Evolutionary conservation across 495 filamentous ascomycete genomes (phyloP).

Genomic region (Penicillium manginii): DNA sequence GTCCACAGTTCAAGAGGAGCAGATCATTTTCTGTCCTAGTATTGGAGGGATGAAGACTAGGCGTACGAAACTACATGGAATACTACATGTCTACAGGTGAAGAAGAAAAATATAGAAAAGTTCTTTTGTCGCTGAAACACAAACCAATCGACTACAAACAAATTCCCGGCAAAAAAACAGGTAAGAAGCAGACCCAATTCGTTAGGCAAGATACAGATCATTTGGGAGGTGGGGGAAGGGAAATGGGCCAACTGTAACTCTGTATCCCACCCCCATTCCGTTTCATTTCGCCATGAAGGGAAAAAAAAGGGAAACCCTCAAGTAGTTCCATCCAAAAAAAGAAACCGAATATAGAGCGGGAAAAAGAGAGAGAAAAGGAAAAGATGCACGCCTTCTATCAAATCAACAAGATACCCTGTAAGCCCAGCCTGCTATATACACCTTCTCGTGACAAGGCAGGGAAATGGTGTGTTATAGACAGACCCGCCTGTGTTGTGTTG

Average conservation of each 20-base stretch:
- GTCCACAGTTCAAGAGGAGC: neutral
- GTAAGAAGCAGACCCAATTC: conserved; percentile 21
- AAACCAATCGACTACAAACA: conserved; percentile 29
- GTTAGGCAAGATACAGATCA: conserved; percentile 22
- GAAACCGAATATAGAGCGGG: conserved; percentile 11
- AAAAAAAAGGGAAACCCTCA: conserved; percentile 20
- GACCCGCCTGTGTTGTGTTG: conserved; percentile 3
- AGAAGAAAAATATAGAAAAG: neutral
- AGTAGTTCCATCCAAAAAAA: conserved; percentile 12
- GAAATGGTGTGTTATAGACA: neutral
- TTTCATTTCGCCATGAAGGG: conserved; percentile 22
- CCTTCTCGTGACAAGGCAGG: conserved; percentile 24
- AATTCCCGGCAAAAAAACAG: conserved; percentile 13
- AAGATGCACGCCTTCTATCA: conserved; percentile 40
- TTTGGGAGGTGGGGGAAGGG: conserved; percentile 7
- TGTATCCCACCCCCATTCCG: conserved; percentile 16
- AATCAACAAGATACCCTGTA: conserved; percentile 38
- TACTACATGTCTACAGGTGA: neutral
- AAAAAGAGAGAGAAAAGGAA: conserved; percentile 7
- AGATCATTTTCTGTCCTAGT: no score
- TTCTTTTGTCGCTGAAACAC: conserved; percentile 40
- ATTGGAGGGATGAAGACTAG: no score
- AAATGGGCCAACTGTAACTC: conserved; percentile 3
- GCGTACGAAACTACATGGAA: no score
- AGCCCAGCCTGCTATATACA: conserved; percentile 19